Conservation (phyloP, 1,139 yeast species). For the Geotrichum bryndzae region DNA sequence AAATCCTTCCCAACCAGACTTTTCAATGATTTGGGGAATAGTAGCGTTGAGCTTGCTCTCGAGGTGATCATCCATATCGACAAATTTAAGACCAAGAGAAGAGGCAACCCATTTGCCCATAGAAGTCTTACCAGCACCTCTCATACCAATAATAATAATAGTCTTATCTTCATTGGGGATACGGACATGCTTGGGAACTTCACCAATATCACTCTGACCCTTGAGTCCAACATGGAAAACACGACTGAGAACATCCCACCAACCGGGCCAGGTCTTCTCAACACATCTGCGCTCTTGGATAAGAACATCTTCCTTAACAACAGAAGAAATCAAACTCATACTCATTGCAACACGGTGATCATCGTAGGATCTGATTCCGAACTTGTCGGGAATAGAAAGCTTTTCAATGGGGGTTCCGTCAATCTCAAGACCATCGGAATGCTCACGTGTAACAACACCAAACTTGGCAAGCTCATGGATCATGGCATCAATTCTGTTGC, state of each 20-base stretch:
- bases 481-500: slow-evolving; percentile 96
- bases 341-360: slow-evolving; percentile 99
- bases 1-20: slow-evolving; percentile 81
- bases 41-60: slow-evolving; percentile 51
- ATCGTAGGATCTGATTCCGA: slow-evolving; percentile 73
- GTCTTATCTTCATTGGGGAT: slow-evolving; percentile 45
- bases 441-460: slow-evolving; percentile 78
- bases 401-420: slow-evolving; percentile 48
- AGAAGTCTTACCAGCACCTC: slow-evolving; percentile 95
- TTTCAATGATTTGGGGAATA: slow-evolving; percentile 62
- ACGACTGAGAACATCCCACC: slow-evolving; percentile 93
- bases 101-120: slow-evolving; percentile 76
- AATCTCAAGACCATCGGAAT: slow-evolving; percentile 88
- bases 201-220: slow-evolving; percentile 41
- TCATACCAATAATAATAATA: slow-evolving; percentile 88
- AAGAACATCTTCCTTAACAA: slow-evolving; percentile 47
- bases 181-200: not conserved
- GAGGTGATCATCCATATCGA: slow-evolving; percentile 73
- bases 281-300: slow-evolving; percentile 87
- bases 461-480: slow-evolving; percentile 78
- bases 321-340: slow-evolving; percentile 71
- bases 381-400: slow-evolving; percentile 37
- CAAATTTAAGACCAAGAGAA: slow-evolving; percentile 60
- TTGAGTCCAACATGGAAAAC: slow-evolving; percentile 57
- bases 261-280: slow-evolving; percentile 99